phyloP scores from a whole-genome alignment of 2,329 filamentous ascomycete genomes.

The Tolypocladium pustulatum region DNA sequence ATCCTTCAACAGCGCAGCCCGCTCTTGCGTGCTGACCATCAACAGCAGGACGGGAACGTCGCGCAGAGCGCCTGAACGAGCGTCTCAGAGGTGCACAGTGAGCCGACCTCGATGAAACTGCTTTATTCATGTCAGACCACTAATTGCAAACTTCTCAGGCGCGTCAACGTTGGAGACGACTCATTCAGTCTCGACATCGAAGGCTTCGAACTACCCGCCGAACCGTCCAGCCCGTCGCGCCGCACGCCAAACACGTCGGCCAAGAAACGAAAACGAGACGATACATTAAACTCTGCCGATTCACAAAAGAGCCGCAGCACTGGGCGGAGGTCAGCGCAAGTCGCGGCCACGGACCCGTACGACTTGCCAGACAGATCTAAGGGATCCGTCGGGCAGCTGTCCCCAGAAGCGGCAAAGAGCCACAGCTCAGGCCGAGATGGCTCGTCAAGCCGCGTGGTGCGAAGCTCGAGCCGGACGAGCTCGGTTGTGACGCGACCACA shows the following conservation, averaged over 20 bases:
- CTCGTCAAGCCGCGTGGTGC: not conserved
- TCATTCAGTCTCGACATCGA: slow-evolving; percentile 46
- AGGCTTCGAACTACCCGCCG: slow-evolving; percentile 22
- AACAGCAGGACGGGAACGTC: slow-evolving; percentile 30
- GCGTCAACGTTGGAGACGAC: slow-evolving; percentile 47
- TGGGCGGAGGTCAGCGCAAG: slow-evolving; percentile 9
- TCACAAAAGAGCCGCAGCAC: slow-evolving; percentile 2
- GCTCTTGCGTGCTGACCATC: not conserved
- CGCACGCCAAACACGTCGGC: slow-evolving; percentile 36
- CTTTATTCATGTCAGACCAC: not conserved
- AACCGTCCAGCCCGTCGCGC: slow-evolving; percentile 17
- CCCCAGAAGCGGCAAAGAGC: not conserved
- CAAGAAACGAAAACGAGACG: slow-evolving; percentile 30
- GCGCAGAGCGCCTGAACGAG: slow-evolving; percentile 52
- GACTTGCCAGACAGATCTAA: slow-evolving; percentile 19
- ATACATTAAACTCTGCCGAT: slow-evolving; percentile 7
- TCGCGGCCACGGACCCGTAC: slow-evolving; percentile 13
- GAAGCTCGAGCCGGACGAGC: not conserved
- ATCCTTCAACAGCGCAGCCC: not conserved
- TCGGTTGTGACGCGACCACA: slow-evolving; percentile 1
- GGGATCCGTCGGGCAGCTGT: slow-evolving; percentile 11
- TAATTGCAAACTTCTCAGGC: slow-evolving; percentile 20
- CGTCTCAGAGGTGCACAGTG: slow-evolving; percentile 56
- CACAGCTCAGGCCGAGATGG: not conserved
- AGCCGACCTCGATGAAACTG: slow-evolving; percentile 10